These are phyloP conservation scores for Pugionium cornutum DNA, from an alignment of 345 rosid species.

Conservation along the genomic window DNA sequence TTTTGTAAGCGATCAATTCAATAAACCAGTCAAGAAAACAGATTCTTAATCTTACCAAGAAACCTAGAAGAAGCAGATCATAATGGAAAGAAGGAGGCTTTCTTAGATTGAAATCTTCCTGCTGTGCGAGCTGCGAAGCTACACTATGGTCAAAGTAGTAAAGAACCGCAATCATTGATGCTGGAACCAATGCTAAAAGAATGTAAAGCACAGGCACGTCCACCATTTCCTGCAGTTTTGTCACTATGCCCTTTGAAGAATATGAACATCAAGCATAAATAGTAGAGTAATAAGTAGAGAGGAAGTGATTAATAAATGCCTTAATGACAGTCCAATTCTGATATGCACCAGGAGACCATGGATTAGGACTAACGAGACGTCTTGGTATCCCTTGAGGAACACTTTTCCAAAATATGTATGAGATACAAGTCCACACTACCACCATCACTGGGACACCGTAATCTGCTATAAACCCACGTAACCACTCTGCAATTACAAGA, in stretches of 20 bases:
- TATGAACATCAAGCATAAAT: constrained; percentile 11
- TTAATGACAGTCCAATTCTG: constrained; percentile 85
- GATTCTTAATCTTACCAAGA: constrained; percentile 52
- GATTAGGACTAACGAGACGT: constrained; percentile 95
- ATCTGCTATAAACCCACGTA: constrained; percentile 84
- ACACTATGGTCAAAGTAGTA: constrained; percentile 95
- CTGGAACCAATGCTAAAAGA: constrained; percentile 85
- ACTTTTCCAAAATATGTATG: constrained; percentile 65
- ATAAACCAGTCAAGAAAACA: constrained; percentile 24
- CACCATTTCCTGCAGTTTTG: constrained; percentile 66
- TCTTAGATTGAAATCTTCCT: constrained; percentile 84
- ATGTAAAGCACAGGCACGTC: constrained; percentile 80
- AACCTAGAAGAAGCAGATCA: constrained; percentile 86
- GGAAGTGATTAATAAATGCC: constrained; percentile 42
- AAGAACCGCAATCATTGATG: constrained; percentile 91
- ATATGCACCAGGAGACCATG: constrained; percentile 92
- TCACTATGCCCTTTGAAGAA: constrained; percentile 1
- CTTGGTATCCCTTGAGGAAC: constrained; percentile 87
- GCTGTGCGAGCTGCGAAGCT: constrained; percentile 94
- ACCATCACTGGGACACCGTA: constrained; percentile 97
- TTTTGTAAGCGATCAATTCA: constrained; percentile 9
- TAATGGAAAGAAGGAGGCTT: constrained; percentile 87
- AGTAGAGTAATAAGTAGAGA: constrained; percentile 6
- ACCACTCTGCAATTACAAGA: constrained; percentile 51
- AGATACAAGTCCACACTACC: constrained; percentile 78